Evolutionary conservation across 2,329 filamentous ascomycete species (phyloP).

Genomic region (Aspergillus tamarii): DNA sequence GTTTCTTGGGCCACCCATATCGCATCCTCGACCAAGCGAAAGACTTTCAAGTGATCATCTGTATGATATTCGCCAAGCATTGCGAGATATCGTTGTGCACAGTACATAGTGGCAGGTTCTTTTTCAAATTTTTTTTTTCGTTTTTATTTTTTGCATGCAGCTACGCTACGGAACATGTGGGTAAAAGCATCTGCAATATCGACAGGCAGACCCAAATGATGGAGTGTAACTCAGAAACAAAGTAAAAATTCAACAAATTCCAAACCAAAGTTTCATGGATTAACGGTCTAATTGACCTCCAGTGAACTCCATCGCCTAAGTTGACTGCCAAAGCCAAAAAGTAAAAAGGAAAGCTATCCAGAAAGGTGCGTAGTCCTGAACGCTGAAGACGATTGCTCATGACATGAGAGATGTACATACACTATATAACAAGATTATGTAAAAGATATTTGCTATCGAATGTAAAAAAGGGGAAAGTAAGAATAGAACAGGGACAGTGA

Average conservation of each 20-base stretch:
- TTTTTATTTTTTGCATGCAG: slow-evolving; percentile 4
- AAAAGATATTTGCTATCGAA: not conserved
- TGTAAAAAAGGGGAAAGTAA: not conserved
- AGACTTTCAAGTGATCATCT: slow-evolving; percentile 8
- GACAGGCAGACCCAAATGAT: not conserved
- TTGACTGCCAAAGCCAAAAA: not conserved
- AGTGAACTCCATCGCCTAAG: not conserved
- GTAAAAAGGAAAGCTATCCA: not conserved
- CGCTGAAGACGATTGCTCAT: not conserved
- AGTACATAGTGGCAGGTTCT: slow-evolving; percentile 2
- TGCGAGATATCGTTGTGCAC: slow-evolving; percentile 13
- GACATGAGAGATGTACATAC: slow-evolving; percentile 3
- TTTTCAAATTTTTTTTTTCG: not conserved
- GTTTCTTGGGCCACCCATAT: not conserved
- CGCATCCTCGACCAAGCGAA: not conserved
- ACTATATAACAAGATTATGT: slow-evolving; percentile 4
- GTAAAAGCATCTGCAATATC: not conserved
- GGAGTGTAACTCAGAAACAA: not conserved
- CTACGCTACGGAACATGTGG: not conserved
- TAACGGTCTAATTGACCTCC: not conserved
- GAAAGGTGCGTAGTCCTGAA: not conserved
- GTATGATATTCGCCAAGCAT: slow-evolving; percentile 22
- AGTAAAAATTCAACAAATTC: not conserved
- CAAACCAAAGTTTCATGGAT: not conserved
- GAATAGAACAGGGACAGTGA: not conserved